A percentile compares a stretch with the other conserved stretches of the same genome.
Evolutionary conservation across 805 yeast species (phyloP).

Genomic region (Cyberlindnera maclurae): DNA sequence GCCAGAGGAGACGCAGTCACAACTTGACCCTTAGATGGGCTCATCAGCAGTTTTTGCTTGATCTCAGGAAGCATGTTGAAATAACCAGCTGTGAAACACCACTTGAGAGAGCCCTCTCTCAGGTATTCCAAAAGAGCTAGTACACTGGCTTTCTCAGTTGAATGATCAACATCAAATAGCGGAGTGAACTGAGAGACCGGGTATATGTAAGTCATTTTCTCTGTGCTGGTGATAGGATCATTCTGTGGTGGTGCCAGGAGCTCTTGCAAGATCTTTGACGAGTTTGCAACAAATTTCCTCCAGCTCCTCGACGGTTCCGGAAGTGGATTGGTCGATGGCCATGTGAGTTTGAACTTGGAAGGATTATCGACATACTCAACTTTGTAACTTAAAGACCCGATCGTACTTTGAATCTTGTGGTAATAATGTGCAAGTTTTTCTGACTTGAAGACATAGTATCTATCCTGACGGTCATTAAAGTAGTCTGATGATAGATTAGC

Average conservation of each 20-base stretch:
- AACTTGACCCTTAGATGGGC: slow-evolving; percentile 57
- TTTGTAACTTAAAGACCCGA: slow-evolving; percentile 66
- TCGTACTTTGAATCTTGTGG: slow-evolving; percentile 57
- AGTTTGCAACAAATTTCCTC: slow-evolving; percentile 43
- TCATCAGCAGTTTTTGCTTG: slow-evolving; percentile 46
- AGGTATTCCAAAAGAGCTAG: slow-evolving; percentile 51
- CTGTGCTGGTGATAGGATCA: slow-evolving; percentile 12
- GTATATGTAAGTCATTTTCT: slow-evolving; percentile 59
- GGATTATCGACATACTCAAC: slow-evolving; percentile 38
- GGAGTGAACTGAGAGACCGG: slow-evolving; percentile 93
- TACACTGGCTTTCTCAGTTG: slow-evolving; percentile 78
- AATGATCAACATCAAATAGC: slow-evolving; percentile 49
- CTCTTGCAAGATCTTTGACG: slow-evolving; percentile 51
- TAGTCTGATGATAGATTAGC: slow-evolving; percentile 91
- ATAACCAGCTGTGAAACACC: slow-evolving; percentile 95
- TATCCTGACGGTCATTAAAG: slow-evolving; percentile 90
- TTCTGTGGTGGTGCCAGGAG: slow-evolving; percentile 41
- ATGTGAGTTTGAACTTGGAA: slow-evolving; percentile 49
- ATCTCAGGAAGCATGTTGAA: slow-evolving; percentile 84
- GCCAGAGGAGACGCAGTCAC: slow-evolving; percentile 93
- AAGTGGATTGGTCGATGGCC: slow-evolving; percentile 68
- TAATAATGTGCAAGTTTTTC: slow-evolving; percentile 62
- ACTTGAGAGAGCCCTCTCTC: slow-evolving; percentile 48
- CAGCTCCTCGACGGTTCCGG: slow-evolving; percentile 59
- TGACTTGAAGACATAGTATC: slow-evolving; percentile 71